Evolutionary conservation across 1,284 basidiomycete genomes (phyloP), one percentile per base, ranked within the genome.

Genomic region (Coriolopsis trogii): DNA sequence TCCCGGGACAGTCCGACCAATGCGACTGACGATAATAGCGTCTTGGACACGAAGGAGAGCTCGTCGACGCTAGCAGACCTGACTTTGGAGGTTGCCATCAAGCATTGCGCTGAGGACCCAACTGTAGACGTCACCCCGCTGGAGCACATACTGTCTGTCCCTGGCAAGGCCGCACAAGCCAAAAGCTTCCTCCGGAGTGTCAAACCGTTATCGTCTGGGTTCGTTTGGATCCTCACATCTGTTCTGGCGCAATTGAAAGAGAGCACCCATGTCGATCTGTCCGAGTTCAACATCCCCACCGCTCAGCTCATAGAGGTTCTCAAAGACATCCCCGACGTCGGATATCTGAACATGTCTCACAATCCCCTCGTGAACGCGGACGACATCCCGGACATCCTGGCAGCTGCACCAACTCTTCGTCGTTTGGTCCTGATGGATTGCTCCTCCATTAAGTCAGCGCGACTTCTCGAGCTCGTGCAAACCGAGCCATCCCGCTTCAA

Each of bases 371-470:
- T 72, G 45, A 50, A 57, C 6, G 41, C 56, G n/a, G 57, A 60
- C 15, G 50, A 12, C 36, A 36, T 71, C 20, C 46, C 49, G 9
- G 18, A 51, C 13, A 21, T 66, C 5, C 55, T 70, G 10, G 24
- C 41, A n/a, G 25, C 40, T 1, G n/a, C 51, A 23, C 61, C 63
- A 10, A 51, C 46, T 13, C 43, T 70, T 15, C 58, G 52, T 28
- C 64, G 66, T 12, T 60, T 72, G 1, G 41, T 65, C 12, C 44
- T 72, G 29, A 51, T 70, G 13, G 60, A 52, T 13, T 63, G 62
- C 43, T 58, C 65, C 12, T 46, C 52, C 3, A 56, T 73, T 31
- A 31, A 58, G 26, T 45, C 58, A 15, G 50, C 51, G 3, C 62
- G 67, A 8, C 45, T 72, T n/a, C 39, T 43, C 28, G 15, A 46